Evolutionary conservation across 257 asterid genomes (phyloP).

Genomic region (Nicotiana obtusifolia): DNA sequence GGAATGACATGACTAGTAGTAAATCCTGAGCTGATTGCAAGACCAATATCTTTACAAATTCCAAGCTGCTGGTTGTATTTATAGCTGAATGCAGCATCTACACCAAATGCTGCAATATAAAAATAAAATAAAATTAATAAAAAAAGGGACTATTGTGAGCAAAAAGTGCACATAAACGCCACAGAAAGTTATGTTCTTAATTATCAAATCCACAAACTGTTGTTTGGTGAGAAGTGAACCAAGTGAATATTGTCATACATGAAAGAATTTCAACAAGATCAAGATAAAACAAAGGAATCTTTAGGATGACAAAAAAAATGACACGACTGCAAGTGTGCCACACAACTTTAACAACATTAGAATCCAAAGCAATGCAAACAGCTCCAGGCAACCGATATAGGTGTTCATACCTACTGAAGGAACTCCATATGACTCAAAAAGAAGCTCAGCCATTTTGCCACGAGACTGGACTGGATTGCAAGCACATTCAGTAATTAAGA

Average conservation of each 20-base stretch:
- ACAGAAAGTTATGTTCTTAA: not conserved
- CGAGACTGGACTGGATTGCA: slow-evolving; percentile 98
- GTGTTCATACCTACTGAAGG: slow-evolving; percentile 70
- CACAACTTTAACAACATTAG: not conserved
- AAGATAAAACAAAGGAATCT: slow-evolving; percentile 3
- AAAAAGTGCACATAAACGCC: not conserved
- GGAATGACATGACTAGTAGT: slow-evolving; percentile 90
- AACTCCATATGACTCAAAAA: slow-evolving; percentile 95
- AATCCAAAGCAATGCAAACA: not conserved
- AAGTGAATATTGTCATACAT: not conserved
- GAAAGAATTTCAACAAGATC: not conserved
- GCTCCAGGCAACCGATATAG: not conserved
- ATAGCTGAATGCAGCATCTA: slow-evolving; percentile 94
- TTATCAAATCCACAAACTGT: not conserved
- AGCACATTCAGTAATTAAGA: slow-evolving; percentile 90
- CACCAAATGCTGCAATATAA: slow-evolving; percentile 71
- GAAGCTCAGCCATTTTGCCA: slow-evolving; percentile 94
- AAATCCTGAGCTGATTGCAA: slow-evolving; percentile 86
- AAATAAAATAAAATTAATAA: too few relatives aligned
- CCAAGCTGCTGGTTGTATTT: slow-evolving; percentile 80
- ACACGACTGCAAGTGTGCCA: not conserved
- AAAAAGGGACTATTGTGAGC: not conserved
- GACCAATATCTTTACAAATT: slow-evolving; percentile 64
- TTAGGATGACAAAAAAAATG: not conserved
- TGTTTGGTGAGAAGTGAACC: slow-evolving; percentile 1